A percentile compares a stretch with the other conserved stretches of the same genome.
These are phyloP conservation scores for Nannochloropsis salina DNA, from an alignment of 108 stramenopile genomes.

Conservation along the genomic window DNA sequence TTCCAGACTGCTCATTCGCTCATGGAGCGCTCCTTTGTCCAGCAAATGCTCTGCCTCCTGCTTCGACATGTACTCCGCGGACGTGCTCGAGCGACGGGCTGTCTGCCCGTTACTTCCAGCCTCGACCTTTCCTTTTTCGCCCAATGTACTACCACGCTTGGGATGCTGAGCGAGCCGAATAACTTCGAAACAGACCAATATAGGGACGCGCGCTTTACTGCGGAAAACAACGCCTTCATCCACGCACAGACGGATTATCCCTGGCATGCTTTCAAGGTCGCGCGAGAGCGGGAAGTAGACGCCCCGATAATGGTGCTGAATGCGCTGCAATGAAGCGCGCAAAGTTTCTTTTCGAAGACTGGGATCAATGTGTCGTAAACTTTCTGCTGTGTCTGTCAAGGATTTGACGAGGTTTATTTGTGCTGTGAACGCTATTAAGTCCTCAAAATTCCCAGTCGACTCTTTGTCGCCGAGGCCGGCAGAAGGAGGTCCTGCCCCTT, in stretches of 20 bases:
- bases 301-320: background rate
- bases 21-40: background rate
- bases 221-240: background rate
- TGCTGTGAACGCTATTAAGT: conserved; percentile 4
- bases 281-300: background rate
- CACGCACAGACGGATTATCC: conserved; percentile 1
- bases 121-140: background rate
- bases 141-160: no score
- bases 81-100: background rate
- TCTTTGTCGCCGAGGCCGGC: background rate
- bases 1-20: background rate
- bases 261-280: conserved; percentile 19
- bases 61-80: background rate
- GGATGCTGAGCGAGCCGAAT: background rate
- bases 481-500: background rate
- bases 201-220: background rate
- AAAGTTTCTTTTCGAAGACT: background rate
- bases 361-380: background rate
- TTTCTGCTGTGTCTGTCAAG: background rate
- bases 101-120: background rate
- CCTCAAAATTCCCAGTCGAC: background rate
- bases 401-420: background rate
- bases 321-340: background rate
- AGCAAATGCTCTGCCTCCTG: background rate
- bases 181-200: background rate